phyloP scores from a whole-genome alignment of 169 alveolate species.

The Perkinsus chesapeaki region DNA sequence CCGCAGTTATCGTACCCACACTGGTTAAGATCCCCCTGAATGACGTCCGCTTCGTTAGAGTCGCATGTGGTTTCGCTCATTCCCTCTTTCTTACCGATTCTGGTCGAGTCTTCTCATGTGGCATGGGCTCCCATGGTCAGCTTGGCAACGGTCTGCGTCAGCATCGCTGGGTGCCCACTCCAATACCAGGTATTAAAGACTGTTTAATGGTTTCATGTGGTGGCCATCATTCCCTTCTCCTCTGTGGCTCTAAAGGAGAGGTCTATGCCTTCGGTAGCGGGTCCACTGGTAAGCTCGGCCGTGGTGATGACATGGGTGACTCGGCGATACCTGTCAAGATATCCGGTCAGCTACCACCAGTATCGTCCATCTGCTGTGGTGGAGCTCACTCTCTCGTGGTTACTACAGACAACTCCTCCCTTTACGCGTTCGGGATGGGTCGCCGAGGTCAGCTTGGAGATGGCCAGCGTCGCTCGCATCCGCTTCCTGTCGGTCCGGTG shows the following conservation, averaged over 20 bases:
- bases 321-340: neutral
- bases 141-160: neutral
- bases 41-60: neutral
- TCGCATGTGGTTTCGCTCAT: neutral
- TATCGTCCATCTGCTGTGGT: neutral
- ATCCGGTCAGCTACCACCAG: neutral
- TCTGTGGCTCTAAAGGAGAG: neutral
- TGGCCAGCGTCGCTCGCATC: neutral
- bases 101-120: neutral
- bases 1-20: neutral
- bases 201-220: neutral
- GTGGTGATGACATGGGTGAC: neutral
- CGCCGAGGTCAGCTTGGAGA: neutral
- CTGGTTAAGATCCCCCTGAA: neutral
- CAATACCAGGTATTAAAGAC: neutral
- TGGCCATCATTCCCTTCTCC: neutral
- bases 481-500: neutral
- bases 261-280: neutral
- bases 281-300: neutral
- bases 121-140: neutral
- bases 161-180: neutral
- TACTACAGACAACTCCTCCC: neutral
- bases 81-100: neutral
- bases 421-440: neutral
- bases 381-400: neutral